These are phyloP conservation scores for Pythium brachiatum DNA, from an alignment of 352 stramenopile species.

Conservation along the genomic window DNA sequence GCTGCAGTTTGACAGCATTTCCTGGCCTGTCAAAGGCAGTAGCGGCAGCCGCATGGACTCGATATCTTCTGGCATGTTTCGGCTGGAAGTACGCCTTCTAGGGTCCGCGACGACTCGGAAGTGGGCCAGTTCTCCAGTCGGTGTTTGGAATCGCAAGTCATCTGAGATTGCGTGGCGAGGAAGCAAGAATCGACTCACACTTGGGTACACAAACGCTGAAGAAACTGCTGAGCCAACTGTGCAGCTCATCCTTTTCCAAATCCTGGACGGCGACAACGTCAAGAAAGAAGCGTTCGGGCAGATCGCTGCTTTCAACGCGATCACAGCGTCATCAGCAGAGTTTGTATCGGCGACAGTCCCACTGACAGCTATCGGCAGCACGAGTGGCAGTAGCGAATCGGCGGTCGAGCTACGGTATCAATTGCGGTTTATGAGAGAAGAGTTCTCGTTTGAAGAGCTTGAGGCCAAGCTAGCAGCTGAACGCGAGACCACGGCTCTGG, in stretches of 20 bases:
- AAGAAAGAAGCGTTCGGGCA: constrained; percentile 30
- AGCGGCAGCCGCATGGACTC: not conserved
- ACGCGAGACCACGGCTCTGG: constrained; percentile 19
- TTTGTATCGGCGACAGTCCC: constrained; percentile 8
- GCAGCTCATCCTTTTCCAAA: constrained; percentile 30
- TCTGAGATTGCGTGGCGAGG: constrained; percentile 18
- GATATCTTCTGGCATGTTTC: constrained; percentile 9
- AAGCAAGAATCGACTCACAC: constrained; percentile 7
- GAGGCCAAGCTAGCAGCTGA: constrained; percentile 18
- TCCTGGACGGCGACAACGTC: constrained; percentile 1
- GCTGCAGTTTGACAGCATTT: constrained; percentile 12
- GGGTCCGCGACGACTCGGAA: not conserved
- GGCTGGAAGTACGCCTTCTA: constrained; percentile 15
- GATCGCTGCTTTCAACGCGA: constrained; percentile 22
- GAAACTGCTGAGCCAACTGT: constrained; percentile 28
- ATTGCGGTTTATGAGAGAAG: constrained; percentile 23
- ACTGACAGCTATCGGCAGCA: constrained; percentile 1
- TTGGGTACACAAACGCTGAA: constrained; percentile 32
- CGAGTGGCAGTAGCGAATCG: not conserved
- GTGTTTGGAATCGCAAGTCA: constrained; percentile 4
- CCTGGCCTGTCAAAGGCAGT: not conserved
- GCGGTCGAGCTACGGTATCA: not conserved
- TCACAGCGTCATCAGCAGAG: not conserved
- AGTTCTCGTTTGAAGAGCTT: constrained; percentile 26
- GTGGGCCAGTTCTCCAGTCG: constrained; percentile 9